Percentiles rank a stretch among this genome's conserved stretches.
Conservation (phyloP, 495 filamentous ascomycete genomes). For the Penicillium canescens region DNA sequence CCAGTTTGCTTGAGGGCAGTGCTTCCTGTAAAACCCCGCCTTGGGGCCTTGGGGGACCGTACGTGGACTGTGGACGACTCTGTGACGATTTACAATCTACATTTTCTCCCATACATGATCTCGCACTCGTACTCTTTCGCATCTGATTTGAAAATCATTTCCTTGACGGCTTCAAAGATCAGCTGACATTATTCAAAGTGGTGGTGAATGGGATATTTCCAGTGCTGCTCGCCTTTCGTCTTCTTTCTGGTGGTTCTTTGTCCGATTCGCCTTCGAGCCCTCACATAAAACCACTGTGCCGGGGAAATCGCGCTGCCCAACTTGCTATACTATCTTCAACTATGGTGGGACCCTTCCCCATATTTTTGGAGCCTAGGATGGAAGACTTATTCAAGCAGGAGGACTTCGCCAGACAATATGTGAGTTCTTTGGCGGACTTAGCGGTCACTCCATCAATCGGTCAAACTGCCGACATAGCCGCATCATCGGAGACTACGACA, state of each 20-base stretch:
- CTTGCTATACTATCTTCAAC: neutral
- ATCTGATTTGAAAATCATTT: neutral
- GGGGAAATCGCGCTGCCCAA: neutral
- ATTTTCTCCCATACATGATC: neutral
- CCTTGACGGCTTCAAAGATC: neutral
- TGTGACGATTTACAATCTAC: neutral
- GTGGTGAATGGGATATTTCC: neutral
- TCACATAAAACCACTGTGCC: slow-evolving; percentile 2
- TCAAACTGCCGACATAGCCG: too few species aligned
- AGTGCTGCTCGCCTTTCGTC: neutral
- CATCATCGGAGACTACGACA: too few species aligned
- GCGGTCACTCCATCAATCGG: too few species aligned
- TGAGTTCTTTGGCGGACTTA: too few species aligned
- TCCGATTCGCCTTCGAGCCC: neutral
- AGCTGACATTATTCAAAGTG: neutral
- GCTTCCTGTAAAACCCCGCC: slow-evolving; percentile 2
- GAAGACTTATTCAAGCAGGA: too few species aligned
- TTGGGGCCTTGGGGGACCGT: neutral
- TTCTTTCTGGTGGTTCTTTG: slow-evolving; percentile 1
- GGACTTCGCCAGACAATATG: too few species aligned
- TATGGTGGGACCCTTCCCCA: neutral
- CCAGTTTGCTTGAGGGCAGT: slow-evolving; percentile 4
- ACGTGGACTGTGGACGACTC: neutral
- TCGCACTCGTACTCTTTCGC: neutral
- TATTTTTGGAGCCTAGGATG: neutral